phyloP scores from a whole-genome alignment of 257 asterid genomes.

The Gynochthodes officinalis region DNA sequence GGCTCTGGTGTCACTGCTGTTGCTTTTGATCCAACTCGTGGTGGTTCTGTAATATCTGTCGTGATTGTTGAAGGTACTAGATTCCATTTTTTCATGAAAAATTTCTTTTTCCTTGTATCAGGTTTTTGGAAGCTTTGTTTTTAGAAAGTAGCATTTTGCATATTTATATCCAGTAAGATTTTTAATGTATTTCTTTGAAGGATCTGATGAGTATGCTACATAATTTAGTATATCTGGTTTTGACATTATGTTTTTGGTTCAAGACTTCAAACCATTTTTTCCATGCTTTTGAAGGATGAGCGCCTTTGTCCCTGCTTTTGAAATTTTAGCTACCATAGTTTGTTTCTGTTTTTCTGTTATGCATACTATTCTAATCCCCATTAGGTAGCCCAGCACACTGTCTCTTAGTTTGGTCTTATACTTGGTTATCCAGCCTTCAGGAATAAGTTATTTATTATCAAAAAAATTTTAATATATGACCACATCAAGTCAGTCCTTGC shows the following conservation, averaged over 20 bases:
- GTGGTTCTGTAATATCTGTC: slow-evolving; percentile 95
- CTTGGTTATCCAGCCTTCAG: not conserved
- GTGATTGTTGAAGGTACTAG: slow-evolving; percentile 90
- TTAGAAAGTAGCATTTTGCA: not conserved
- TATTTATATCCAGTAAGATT: not conserved
- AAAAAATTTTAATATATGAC: not conserved
- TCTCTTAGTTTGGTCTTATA: not conserved
- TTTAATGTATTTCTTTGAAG: not conserved
- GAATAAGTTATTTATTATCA: not conserved
- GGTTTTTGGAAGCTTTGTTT: not conserved
- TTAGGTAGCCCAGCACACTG: not conserved
- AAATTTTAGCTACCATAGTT: not conserved
- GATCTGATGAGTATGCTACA: not conserved
- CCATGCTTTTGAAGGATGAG: not conserved
- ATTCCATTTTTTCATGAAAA: slow-evolving; percentile 7
- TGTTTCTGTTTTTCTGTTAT: not conserved
- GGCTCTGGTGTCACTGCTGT: slow-evolving; percentile 99
- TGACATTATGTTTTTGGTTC: not conserved
- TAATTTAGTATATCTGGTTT: not conserved
- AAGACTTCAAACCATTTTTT: not conserved
- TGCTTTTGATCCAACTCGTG: slow-evolving; percentile 98
- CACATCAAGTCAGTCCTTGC: not conserved
- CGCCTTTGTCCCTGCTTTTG: not conserved
- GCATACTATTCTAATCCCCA: not conserved
- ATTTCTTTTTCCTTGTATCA: not conserved